Conservation (phyloP, 2,329 filamentous ascomycete species). For the Cordyceps javanica region DNA sequence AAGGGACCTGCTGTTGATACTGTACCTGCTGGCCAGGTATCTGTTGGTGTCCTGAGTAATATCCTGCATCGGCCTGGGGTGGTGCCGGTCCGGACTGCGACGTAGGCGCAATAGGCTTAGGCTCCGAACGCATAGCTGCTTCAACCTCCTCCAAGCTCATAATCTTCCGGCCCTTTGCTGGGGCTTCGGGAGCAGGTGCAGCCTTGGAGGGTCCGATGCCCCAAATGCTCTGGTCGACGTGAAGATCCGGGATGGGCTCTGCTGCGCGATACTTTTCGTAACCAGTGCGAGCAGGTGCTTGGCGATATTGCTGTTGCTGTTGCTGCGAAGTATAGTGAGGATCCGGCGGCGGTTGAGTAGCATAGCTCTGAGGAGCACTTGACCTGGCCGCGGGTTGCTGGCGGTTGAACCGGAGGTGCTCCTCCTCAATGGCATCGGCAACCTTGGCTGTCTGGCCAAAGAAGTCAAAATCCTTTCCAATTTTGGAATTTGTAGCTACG, state of each 20-base stretch:
- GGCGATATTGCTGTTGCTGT: slow-evolving; percentile 19
- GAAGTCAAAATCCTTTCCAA: slow-evolving; percentile 96
- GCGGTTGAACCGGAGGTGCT: slow-evolving; percentile 77
- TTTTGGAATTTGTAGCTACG: slow-evolving; percentile 38
- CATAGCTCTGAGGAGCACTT: slow-evolving; percentile 28
- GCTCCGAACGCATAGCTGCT: slow-evolving; percentile 75
- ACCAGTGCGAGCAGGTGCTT: slow-evolving; percentile 66
- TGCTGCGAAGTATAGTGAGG: slow-evolving; percentile 35
- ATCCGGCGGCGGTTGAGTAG: slow-evolving; percentile 27
- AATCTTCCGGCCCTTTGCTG: slow-evolving; percentile 58
- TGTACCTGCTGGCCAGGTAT: slow-evolving; percentile 20
- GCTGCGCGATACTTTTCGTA: slow-evolving; percentile 88
- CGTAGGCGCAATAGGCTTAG: slow-evolving; percentile 38
- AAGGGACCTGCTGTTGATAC: slow-evolving; percentile 24
- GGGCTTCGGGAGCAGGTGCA: slow-evolving; percentile 21
- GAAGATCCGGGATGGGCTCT: slow-evolving; percentile 79
- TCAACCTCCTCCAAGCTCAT: slow-evolving; percentile 97
- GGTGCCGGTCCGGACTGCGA: neutral
- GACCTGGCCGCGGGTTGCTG: slow-evolving; percentile 54
- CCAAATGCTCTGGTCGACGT: slow-evolving; percentile 93
- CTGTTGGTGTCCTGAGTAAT: slow-evolving; percentile 17
- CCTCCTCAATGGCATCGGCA: slow-evolving; percentile 78
- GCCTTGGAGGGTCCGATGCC: slow-evolving; percentile 58
- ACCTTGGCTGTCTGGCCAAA: slow-evolving; percentile 89
- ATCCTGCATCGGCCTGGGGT: neutral